These are phyloP conservation scores for Viridothelium virens DNA, from an alignment of 495 filamentous ascomycete species.

Conservation along the genomic window DNA sequence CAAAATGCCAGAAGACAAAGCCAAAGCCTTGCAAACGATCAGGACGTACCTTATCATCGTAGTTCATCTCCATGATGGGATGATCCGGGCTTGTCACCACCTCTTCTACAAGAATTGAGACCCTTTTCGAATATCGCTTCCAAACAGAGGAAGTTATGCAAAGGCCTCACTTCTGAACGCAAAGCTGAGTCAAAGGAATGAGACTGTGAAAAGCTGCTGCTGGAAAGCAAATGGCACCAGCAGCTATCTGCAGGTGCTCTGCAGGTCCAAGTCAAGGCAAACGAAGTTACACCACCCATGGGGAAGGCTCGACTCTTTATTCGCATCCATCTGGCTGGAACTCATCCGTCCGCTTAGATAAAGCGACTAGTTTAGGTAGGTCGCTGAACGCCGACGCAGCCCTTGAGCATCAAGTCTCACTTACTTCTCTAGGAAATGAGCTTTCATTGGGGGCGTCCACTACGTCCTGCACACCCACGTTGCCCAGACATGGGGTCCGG, in stretches of 20 bases:
- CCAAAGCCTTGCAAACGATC: neutral
- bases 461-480: too few relatives aligned
- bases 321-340: slow-evolving; percentile 3
- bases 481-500: too few relatives aligned
- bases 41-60: slow-evolving; percentile 22
- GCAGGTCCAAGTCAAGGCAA: neutral
- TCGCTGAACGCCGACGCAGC: neutral
- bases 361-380: too few relatives aligned
- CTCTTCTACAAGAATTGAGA: neutral
- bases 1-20: too few relatives aligned
- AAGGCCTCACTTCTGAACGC: too few relatives aligned
- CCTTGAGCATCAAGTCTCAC: neutral
- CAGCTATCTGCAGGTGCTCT: neutral
- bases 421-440: neutral
- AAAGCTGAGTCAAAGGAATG: neutral
- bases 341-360: neutral
- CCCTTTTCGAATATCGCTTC: neutral
- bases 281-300: neutral
- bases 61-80: slow-evolving; percentile 32
- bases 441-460: too few relatives aligned
- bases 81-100: neutral
- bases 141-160: neutral
- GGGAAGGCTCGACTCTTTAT: neutral
- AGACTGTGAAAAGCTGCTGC: neutral
- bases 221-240: neutral